Evolutionary conservation across 2,329 filamentous ascomycete species (phyloP), one percentile per base, ranked within the genome.

Genomic region (Fusarium sp.): DNA sequence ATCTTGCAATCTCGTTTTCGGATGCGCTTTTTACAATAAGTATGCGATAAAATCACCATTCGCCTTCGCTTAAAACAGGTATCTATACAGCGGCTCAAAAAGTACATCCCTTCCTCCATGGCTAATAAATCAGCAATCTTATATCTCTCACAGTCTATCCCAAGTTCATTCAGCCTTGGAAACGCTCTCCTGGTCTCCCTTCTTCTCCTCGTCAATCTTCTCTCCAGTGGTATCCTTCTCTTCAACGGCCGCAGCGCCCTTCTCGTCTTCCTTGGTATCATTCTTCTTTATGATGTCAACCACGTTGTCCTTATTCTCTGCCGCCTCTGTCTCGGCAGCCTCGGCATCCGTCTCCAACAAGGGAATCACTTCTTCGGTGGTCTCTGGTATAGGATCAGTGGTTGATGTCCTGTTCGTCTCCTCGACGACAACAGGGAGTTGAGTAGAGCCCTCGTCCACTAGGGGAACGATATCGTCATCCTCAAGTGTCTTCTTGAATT

Each of bases 51-150:
- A 77, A 72, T 77, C 76, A 77, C 77, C 77, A 77, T 79, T 78
- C 77, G 78, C 77, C 77, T 75, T 78, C 78, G 78, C 78, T 79
- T 77, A 73, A 77, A 78, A 78, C 73, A 79, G 77, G 77, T 79
- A 79, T 79, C 77, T 79, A 74, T 77, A 78, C 73, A 78, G 74
- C 70, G 69, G 68, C 64, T 70, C 58, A 68, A 71, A 74, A 66
- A 68, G 41, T 74, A 77, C 74, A 75, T 59, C 61, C 54, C 63
- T 73, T 53, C 58, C 74, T 67, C 68, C 51, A 65, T 66, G 68
- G 55, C 44, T 58, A 75, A 75, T 54, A 74, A 77, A 66, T 64
- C 54, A 66, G 56, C 63, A 66, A 51, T 65, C 66, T 66, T 67
- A 62, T 67, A 66, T 67, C 63, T 75, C 60, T 62, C 69, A 41